Conservation (phyloP, 2,329 filamentous ascomycete genomes). For the Aspergillus bombycis region DNA sequence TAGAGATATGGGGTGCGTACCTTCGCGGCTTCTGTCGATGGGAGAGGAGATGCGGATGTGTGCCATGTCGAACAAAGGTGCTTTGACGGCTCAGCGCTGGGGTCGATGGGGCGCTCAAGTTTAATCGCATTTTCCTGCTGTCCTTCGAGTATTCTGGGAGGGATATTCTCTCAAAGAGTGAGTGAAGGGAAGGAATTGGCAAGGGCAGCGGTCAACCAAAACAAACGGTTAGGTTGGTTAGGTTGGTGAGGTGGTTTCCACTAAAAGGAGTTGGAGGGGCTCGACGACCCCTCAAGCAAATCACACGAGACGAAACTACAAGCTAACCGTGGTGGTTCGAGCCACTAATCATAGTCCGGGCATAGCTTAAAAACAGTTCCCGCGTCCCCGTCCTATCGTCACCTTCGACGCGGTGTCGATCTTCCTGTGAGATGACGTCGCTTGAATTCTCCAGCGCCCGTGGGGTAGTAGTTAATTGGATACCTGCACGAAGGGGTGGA, state of each 20-base stretch:
- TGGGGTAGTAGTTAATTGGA: not conserved
- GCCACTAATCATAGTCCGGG: too few relatives aligned
- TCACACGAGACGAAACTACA: not conserved
- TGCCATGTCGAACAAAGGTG: slow-evolving; percentile 26
- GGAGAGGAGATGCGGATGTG: slow-evolving; percentile 38
- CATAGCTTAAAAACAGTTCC: not conserved
- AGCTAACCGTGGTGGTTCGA: not conserved
- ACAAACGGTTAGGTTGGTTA: not conserved
- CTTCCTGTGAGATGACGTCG: slow-evolving; percentile 1
- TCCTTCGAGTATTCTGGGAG: not conserved
- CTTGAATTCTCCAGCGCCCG: not conserved
- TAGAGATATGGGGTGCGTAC: slow-evolving; percentile 13
- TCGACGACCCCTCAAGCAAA: not conserved
- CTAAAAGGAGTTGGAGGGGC: slow-evolving; percentile 1
- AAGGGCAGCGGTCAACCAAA: slow-evolving; percentile 11
- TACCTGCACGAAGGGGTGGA: not conserved
- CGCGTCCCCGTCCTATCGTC: not conserved
- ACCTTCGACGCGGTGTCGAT: not conserved
- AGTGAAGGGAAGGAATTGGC: not conserved
- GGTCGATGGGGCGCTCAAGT: slow-evolving; percentile 34
- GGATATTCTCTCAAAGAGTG: not conserved
- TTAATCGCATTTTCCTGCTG: slow-evolving; percentile 29
- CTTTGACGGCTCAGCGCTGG: slow-evolving; percentile 36
- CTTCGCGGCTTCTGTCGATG: slow-evolving; percentile 36
- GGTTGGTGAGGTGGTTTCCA: not conserved